Evolutionary conservation across 768 basidiomycete species (phyloP).

Genomic region (Cystofilobasidium capitatum): DNA sequence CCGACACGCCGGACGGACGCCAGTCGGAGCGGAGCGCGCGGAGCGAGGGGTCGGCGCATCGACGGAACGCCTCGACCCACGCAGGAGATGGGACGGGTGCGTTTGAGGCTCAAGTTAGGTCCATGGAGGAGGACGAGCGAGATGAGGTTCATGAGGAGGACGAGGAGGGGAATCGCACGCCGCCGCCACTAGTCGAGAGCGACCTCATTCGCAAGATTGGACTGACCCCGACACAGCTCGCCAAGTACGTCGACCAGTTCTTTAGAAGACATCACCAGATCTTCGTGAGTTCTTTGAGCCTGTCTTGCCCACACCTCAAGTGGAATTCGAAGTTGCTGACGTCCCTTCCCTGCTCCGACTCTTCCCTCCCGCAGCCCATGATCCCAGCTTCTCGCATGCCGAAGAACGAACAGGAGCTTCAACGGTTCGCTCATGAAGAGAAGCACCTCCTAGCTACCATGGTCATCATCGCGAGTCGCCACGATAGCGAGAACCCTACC

Average conservation of each 20-base stretch:
- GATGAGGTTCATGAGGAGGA: not conserved
- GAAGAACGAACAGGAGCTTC: slow-evolving; percentile 23
- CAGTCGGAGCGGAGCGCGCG: not conserved
- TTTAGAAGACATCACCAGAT: slow-evolving; percentile 28
- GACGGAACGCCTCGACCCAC: not conserved
- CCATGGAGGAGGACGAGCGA: not conserved
- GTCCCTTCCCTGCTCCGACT: not conserved
- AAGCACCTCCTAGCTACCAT: slow-evolving; percentile 29
- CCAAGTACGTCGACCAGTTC: slow-evolving; percentile 28
- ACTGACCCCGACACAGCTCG: slow-evolving; percentile 17
- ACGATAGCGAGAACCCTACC: slow-evolving; percentile 19
- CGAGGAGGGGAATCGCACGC: not conserved
- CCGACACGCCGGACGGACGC: slow-evolving; percentile 3
- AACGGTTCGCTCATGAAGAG: slow-evolving; percentile 27
- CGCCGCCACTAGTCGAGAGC: slow-evolving; percentile 12
- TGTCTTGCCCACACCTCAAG: not conserved
- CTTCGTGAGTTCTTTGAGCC: slow-evolving; percentile 12
- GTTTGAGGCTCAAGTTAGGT: not conserved
- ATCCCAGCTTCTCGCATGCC: slow-evolving; percentile 27
- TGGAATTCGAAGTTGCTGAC: too few relatives aligned
- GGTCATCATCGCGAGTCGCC: slow-evolving; percentile 26
- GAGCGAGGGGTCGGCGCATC: not conserved
- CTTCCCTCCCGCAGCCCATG: slow-evolving; percentile 18
- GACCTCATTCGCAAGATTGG: slow-evolving; percentile 26
- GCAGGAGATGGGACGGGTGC: not conserved